These are phyloP conservation scores for Candida palmyrensis DNA, from an alignment of 805 yeast species.

Conservation along the genomic window DNA sequence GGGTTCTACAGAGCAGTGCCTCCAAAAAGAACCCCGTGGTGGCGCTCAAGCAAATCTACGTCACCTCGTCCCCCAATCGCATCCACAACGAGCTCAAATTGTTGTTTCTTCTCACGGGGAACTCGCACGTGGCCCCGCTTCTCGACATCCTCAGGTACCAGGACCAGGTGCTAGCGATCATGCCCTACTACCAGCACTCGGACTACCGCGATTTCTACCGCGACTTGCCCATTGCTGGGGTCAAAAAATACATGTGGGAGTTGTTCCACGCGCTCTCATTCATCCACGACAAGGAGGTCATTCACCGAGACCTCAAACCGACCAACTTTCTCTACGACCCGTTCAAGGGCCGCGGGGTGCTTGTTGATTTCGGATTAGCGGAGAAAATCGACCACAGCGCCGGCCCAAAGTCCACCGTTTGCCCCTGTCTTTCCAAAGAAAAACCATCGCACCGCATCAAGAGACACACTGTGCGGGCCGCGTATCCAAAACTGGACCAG, in stretches of 20 bases:
- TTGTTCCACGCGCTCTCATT: slow-evolving; percentile 69
- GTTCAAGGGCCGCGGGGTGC: slow-evolving; percentile 62
- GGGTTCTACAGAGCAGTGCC: slow-evolving; percentile 2
- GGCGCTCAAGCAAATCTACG: slow-evolving; percentile 90
- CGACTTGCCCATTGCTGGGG: slow-evolving; percentile 73
- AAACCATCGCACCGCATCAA: slow-evolving; percentile 7
- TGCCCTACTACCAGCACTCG: slow-evolving; percentile 86
- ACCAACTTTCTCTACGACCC: slow-evolving; percentile 70
- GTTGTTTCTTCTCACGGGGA: slow-evolving; percentile 62
- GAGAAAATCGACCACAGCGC: slow-evolving; percentile 39
- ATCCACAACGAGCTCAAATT: slow-evolving; percentile 83
- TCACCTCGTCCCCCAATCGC: slow-evolving; percentile 90
- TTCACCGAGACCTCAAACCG: slow-evolving; percentile 43
- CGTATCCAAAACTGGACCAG: slow-evolving; percentile 83
- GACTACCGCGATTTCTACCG: slow-evolving; percentile 86
- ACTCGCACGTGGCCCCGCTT: slow-evolving; percentile 77
- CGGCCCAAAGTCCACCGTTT: slow-evolving; percentile 25
- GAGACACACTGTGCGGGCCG: slow-evolving; percentile 31
- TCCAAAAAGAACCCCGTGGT: slow-evolving; percentile 47
- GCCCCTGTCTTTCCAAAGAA: slow-evolving; percentile 50
- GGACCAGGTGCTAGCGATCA: slow-evolving; percentile 89
- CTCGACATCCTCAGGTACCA: slow-evolving; percentile 81
- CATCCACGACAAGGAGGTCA: slow-evolving; percentile 42
- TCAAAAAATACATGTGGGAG: slow-evolving; percentile 75
- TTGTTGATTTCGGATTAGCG: slow-evolving; percentile 92